A percentile compares a stretch with the other conserved stretches of the same genome.
phyloP scores from a whole-genome alignment of 1,284 basidiomycete species.

The Sanghuangporus sanghuang region DNA sequence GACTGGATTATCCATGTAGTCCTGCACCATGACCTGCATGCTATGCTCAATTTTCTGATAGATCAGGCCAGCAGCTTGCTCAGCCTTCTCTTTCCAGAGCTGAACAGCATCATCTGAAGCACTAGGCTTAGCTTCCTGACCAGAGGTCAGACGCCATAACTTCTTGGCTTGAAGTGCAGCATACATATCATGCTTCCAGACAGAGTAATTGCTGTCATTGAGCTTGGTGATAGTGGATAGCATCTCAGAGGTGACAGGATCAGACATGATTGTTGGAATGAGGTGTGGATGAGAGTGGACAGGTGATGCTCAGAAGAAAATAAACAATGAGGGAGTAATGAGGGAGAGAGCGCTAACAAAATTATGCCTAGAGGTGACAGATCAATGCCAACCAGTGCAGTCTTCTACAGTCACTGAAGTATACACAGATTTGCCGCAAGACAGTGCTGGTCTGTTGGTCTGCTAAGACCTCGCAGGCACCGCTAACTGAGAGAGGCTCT shows the following conservation, averaged over 20 bases:
- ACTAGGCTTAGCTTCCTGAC: background rate
- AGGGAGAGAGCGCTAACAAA: background rate
- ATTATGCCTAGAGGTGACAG: background rate
- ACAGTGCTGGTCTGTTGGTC: slow-evolving; percentile 10
- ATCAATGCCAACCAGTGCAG: too few species aligned
- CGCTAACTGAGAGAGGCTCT: slow-evolving; percentile 5
- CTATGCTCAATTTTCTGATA: background rate
- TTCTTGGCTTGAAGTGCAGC: background rate
- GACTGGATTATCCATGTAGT: background rate
- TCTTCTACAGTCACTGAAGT: background rate
- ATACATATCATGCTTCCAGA: too few species aligned
- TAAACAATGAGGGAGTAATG: background rate
- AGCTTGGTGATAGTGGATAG: background rate
- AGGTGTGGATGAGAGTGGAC: background rate
- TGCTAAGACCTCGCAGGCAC: background rate
- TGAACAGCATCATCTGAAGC: background rate
- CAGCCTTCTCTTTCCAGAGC: background rate
- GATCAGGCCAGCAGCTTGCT: background rate
- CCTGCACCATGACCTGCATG: background rate
- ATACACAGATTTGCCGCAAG: slow-evolving; percentile 1
- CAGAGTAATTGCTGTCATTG: background rate
- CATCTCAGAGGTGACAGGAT: background rate
- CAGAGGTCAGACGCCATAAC: background rate
- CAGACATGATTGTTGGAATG: background rate
- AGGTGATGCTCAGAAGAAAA: background rate